Evolutionary conservation across 306 rosid species (phyloP), one percentile per base, ranked within the genome.

Genomic region (Sophora flavescens): DNA sequence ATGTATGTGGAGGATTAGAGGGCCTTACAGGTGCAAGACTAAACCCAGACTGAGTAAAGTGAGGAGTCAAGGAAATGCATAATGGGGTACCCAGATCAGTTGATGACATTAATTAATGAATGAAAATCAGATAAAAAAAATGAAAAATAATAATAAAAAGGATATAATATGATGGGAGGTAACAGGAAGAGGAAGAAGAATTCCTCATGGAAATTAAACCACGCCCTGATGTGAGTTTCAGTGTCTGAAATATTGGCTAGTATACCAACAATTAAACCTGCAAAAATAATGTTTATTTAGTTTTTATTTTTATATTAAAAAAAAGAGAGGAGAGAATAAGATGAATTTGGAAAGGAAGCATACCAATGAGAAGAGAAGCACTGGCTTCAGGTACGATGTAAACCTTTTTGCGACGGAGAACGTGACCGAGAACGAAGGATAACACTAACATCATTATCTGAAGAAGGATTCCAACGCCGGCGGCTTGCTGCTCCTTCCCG

Each of bases 151-250:
- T n/a, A 77, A 60, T 11, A 4, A 38, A 45, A 26, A 79, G 99
- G 99, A 95, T 95, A 95, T 95, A 95, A 95, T 92, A 95, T 95
- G 87, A 95, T 95, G 33, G 99, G 99, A 63, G 99, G 99, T 54
- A 95, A 76, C 80, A 95, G 86, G 90, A 95, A 95, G 3, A 95
- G 84, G 91, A 95, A 95, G 93, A 95, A 95, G 81, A 95, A 95
- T 44, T 95, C 99, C 79, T 95, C 99, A 50, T 92, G 99, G 84
- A 95, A 95, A 83, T 95, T 95, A 89, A 95, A 95, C 99, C 99
- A 95, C 17, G 90, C 67, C 92, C 99, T 89, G 86, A 92, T 92
- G 73, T 67, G 92, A 74, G 80, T 92, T 87, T 95, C 93, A 35
- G 99, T 95, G 73, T 95, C 71, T 8, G 99, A 95, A 72, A 95